Conservation (phyloP, 2,329 filamentous ascomycete genomes). For the Penicillium sp. region DNA sequence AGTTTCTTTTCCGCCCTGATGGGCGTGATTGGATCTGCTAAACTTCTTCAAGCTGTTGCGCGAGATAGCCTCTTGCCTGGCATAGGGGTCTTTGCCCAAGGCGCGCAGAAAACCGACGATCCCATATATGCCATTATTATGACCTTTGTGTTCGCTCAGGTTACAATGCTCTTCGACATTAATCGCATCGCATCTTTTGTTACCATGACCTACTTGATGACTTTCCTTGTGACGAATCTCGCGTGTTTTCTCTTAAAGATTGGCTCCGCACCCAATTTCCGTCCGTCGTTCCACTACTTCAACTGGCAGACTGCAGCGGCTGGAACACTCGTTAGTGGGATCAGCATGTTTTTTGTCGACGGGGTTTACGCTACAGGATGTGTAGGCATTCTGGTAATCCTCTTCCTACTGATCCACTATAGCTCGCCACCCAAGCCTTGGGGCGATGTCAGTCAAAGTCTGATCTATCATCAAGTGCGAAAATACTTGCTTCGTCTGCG, state of each 20-base stretch:
- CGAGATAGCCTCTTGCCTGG: conserved; percentile 76
- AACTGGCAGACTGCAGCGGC: conserved; percentile 76
- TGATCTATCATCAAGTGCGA: conserved; percentile 84
- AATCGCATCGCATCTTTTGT: conserved; percentile 88
- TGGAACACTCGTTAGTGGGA: conserved; percentile 71
- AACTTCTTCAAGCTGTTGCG: conserved; percentile 78
- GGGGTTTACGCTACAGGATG: conserved; percentile 74
- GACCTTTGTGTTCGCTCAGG: conserved; percentile 71
- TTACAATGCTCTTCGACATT: conserved; percentile 77
- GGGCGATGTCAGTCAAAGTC: conserved; percentile 84
- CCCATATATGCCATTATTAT: conserved; percentile 72
- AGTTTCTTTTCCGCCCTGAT: conserved; percentile 83
- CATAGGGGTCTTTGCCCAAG: conserved; percentile 69
- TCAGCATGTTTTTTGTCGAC: conserved; percentile 88
- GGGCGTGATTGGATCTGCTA: conserved; percentile 81
- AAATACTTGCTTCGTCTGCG: conserved; percentile 81
- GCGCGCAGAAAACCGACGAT: conserved; percentile 68
- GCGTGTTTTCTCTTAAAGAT: conserved; percentile 85
- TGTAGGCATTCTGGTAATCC: conserved; percentile 67
- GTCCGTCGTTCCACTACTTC: conserved; percentile 85
- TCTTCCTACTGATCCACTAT: conserved; percentile 84
- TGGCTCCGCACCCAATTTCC: conserved; percentile 82
- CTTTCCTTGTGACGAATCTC: conserved; percentile 82
- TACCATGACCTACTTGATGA: conserved; percentile 91
- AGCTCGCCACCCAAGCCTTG: conserved; percentile 80